phyloP scores from a whole-genome alignment of 2,329 filamentous ascomycete species.

The Atkinsonella hypoxylon region DNA sequence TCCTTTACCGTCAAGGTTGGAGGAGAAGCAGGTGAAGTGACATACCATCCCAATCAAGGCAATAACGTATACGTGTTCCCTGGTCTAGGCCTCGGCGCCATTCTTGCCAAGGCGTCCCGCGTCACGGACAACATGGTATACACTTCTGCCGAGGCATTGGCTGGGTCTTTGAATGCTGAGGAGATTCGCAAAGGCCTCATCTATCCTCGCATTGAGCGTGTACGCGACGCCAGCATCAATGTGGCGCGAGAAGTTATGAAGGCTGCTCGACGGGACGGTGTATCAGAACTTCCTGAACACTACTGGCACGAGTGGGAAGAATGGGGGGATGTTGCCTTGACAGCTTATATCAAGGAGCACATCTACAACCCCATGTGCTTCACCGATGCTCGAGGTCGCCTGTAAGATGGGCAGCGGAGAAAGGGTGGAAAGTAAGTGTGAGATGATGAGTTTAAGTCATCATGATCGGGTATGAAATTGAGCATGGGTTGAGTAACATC shows the following conservation, averaged over 20 bases:
- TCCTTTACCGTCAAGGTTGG: constrained; percentile 52
- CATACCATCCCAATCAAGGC: constrained; percentile 70
- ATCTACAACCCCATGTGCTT: constrained; percentile 47
- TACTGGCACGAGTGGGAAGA: constrained; percentile 64
- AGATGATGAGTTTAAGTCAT: not conserved
- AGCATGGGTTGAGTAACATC: not conserved
- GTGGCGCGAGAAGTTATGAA: constrained; percentile 92
- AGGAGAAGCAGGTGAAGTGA: constrained; percentile 42
- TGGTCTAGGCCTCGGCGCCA: constrained; percentile 84
- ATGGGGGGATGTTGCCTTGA: constrained; percentile 53
- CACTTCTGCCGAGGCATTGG: constrained; percentile 72
- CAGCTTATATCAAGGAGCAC: constrained; percentile 45
- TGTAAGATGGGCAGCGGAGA: constrained; percentile 12
- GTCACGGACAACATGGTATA: constrained; percentile 97
- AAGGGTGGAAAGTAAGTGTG: not conserved
- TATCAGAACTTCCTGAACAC: constrained; percentile 55
- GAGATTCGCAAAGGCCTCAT: constrained; percentile 77
- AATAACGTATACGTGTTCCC: constrained; percentile 94
- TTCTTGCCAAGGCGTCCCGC: constrained; percentile 74
- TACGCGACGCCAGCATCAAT: constrained; percentile 76
- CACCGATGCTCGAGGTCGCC: constrained; percentile 21
- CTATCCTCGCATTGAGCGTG: constrained; percentile 83
- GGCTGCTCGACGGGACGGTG: constrained; percentile 70
- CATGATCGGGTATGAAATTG: not conserved
- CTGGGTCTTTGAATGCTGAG: constrained; percentile 64